Evolutionary conservation across 2,329 filamentous ascomycete genomes (phyloP), one percentile per base, ranked within the genome.

Genomic region (Aspergillus sp.): DNA sequence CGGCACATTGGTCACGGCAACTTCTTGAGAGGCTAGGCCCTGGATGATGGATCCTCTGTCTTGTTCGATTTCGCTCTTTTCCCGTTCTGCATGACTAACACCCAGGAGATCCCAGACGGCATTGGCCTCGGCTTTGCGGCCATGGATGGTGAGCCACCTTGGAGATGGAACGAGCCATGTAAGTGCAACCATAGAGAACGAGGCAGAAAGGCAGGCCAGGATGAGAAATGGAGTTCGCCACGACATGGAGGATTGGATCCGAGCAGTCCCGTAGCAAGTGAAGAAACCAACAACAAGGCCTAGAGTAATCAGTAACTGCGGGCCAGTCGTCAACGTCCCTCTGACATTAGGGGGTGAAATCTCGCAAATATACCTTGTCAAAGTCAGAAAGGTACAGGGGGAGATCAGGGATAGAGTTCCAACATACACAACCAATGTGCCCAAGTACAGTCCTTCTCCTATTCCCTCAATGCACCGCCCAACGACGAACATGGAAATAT

Each of bases 211-310:
- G 4, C 66, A 49, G 0, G 78, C 73, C 59, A 82, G 76, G 0
- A 86, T 64, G 0, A 82, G 71, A 54, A 82, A 86, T 0, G 85
- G 85, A 0, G 82, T 67, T 2, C 84, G 75, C 85, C 84, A 87
- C 2, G 83, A 78, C 17, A 83, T 66, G 2, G 78, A 79, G 2
- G 76, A 79, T 1, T 69, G 38, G 7, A 85, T 74, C 1, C 70
- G 64, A 0, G 80, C 74, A 20, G 78, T 81, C 7, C 81, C 83
- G 61, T 87, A 87, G 67, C 83, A 86, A 9, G 77, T 79, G 62
- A 88, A 88, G 61, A 84, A 87, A 0, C 85, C 85, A 0, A 76
- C 47, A 9, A 80, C 80, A 2, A 87, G 68, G 0, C 82, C 84
- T 1, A 79, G 48, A 0, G 79, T 80, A 3, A 77, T 77, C 44